Base-by-base conservation (phyloP, 2,329 filamentous ascomycete genomes). In the Byssoonygena ceratinophila region DNA sequence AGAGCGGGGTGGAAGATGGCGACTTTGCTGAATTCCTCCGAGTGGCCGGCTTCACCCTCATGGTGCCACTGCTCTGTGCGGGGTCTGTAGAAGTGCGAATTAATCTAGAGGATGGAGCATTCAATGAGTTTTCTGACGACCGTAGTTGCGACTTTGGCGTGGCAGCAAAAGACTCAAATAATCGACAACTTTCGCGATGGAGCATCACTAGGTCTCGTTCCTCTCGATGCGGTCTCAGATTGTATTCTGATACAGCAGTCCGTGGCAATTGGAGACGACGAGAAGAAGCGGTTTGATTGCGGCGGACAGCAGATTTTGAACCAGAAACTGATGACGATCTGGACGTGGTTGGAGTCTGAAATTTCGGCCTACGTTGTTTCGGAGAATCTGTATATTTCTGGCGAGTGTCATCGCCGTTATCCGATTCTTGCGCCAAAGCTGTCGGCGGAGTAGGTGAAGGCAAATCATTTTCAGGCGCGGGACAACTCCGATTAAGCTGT, bases 1-100 rank as follows among this genome's bases (percentile, higher is more conserved):
- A 85, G 48, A 89, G 89, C 52, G 91, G 91, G 31, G 97, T 95
- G 66, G 75, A 96, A 55, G 90, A 97, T 61, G 84, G 97, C 65
- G 92, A 97, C 70, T 97, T 97, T 68, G 49, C 44, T n/a, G 40
- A 43, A 32, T 27, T 45, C 27, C 49, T 36, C 7, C 49, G 40
- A 12, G 41, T 18, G 29, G 31, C n/a, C 18, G 4, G 16, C 50
- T 49, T 18, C 7, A 20, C 22, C 31, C 14, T 39, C 11, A 34
- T 46, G 4, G n/a, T 8, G 25, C 41, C 8, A 16, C 14, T 44
- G n/a, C 11, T 27, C 20, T 37, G 44, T 18, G 27, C 6, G 7
- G 39, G 51, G 23, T 44, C 39, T 2, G 46, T 51, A 43, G 47
- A 51, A 2, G 47, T 22, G 4, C 47, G 37, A 23, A 23, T 20